phyloP scores from a whole-genome alignment of 176 grass and related monocot species.

The Paspalum notatum region DNA sequence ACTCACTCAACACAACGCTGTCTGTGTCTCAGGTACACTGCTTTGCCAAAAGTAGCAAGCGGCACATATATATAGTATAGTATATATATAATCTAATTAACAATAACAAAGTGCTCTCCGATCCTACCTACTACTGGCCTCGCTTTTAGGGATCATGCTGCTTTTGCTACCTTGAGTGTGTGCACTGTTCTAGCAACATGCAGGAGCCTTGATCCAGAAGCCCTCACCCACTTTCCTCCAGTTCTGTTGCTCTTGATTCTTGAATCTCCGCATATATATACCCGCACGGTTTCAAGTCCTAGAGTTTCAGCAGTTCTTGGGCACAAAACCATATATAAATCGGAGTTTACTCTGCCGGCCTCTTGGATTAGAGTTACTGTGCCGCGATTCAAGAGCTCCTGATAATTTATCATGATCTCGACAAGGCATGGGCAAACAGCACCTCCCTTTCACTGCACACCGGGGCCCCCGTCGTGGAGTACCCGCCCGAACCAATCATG shows the following conservation, averaged over 20 bases:
- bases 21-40: conserved; percentile 5
- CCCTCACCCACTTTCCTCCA: neutral
- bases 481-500: neutral
- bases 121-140: neutral
- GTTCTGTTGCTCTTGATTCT: neutral
- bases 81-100: too few relatives aligned
- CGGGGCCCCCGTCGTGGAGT: too few relatives aligned
- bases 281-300: neutral
- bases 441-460: conserved; percentile 30
- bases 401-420: neutral
- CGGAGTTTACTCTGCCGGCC: neutral
- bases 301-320: neutral
- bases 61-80: neutral
- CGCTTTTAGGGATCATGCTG: conserved; percentile 20
- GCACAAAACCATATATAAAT: neutral
- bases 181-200: neutral
- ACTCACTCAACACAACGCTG: neutral
- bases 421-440: conserved; percentile 22
- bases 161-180: neutral
- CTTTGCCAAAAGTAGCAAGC: conserved; percentile 20
- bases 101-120: neutral
- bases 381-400: neutral
- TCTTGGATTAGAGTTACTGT: neutral
- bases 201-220: neutral
- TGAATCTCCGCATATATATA: neutral